Conservation (phyloP, 2,329 filamentous ascomycete genomes). For the Colletotrichum eleusines region DNA sequence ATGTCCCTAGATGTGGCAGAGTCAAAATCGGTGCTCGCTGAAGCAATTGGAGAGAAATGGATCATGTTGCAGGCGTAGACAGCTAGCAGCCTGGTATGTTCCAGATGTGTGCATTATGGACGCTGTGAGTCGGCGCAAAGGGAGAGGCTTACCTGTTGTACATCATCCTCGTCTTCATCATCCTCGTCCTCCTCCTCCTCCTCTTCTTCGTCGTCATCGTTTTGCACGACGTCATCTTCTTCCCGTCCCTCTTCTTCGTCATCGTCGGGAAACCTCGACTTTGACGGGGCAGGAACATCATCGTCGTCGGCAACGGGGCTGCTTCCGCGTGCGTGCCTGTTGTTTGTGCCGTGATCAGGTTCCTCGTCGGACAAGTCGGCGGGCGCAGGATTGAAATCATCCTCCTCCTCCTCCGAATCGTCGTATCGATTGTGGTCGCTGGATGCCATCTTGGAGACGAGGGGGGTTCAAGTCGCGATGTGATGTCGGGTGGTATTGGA, state of each 20-base stretch:
- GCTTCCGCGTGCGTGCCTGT: slow-evolving; percentile 52
- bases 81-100: not conserved
- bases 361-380: slow-evolving; percentile 81
- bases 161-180: slow-evolving; percentile 74
- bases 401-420: slow-evolving; percentile 83
- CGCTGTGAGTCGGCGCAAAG: not conserved
- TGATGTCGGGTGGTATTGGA: not conserved
- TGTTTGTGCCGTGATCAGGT: slow-evolving; percentile 57
- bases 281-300: slow-evolving; percentile 50
- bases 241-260: slow-evolving; percentile 60
- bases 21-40: not conserved
- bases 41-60: not conserved
- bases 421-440: slow-evolving; percentile 63
- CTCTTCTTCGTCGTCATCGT: slow-evolving; percentile 52
- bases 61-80: not conserved
- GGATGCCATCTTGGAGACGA: slow-evolving; percentile 57
- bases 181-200: slow-evolving; percentile 55
- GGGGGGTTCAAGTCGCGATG: not conserved
- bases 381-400: slow-evolving; percentile 88
- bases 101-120: too few relatives aligned
- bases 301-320: slow-evolving; percentile 56
- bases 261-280: slow-evolving; percentile 45
- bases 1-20: slow-evolving; percentile 61
- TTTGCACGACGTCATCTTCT: slow-evolving; percentile 53
- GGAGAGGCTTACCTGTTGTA: slow-evolving; percentile 67